Percentiles rank a stretch among this genome's conserved stretches.
phyloP scores from a whole-genome alignment of 2,329 filamentous ascomycete genomes.

The Fusarium heterosporum region DNA sequence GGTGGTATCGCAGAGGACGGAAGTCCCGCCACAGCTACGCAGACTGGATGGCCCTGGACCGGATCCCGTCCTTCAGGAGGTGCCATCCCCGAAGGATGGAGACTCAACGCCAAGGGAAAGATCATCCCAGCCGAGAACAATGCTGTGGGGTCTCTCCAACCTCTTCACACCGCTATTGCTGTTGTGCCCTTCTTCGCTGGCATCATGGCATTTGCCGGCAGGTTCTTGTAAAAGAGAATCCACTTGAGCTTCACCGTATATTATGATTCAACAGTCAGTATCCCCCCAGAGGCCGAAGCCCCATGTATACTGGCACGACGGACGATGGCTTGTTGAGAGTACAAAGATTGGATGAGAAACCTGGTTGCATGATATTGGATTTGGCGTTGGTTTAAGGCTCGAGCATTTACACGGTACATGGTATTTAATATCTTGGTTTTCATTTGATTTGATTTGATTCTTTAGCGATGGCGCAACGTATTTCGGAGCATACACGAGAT shows the following conservation, averaged over 20 bases:
- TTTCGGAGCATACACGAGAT: conserved; percentile 6
- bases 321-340: conserved; percentile 3
- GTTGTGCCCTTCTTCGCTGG: conserved; percentile 47
- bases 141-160: conserved; percentile 55
- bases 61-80: conserved; percentile 63
- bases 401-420: conserved; percentile 17
- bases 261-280: conserved; percentile 9
- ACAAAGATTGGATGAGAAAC: conserved; percentile 15
- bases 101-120: conserved; percentile 82
- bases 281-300: neutral
- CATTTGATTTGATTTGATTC: neutral
- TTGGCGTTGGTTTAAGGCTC: conserved; percentile 23
- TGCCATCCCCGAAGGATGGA: conserved; percentile 81
- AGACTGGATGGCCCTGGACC: conserved; percentile 77
- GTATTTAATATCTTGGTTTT: conserved; percentile 8
- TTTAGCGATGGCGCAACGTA: conserved; percentile 36
- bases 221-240: conserved; percentile 35
- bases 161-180: conserved; percentile 43
- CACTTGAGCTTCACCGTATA: conserved; percentile 16
- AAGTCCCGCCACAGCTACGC: conserved; percentile 63
- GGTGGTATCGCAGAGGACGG: conserved; percentile 73
- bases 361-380: conserved; percentile 15
- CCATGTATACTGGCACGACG: conserved; percentile 4
- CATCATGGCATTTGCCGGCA: conserved; percentile 41
- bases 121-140: conserved; percentile 71